These are phyloP conservation scores for Rhynchosporium secalis DNA, from an alignment of 2,329 filamentous ascomycete genomes.

Conservation along the genomic window DNA sequence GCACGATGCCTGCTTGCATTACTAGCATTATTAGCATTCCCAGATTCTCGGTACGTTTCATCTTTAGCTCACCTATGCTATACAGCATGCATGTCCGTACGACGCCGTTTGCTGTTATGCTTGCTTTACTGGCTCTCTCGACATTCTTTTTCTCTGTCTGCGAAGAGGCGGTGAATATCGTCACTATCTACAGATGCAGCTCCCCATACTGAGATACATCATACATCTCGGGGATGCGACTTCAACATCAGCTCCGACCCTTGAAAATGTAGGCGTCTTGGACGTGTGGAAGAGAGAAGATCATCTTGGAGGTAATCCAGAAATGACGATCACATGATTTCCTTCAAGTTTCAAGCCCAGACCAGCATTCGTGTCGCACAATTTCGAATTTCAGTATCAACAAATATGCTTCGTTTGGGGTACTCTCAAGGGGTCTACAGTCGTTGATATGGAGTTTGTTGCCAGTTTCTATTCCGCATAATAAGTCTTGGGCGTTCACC, in stretches of 20 bases:
- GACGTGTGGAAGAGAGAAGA: background rate
- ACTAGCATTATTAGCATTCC: slow-evolving; percentile 10
- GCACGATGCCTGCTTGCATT: slow-evolving; percentile 20
- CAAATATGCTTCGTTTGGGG: background rate
- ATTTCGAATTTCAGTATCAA: background rate
- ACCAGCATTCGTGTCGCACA: background rate
- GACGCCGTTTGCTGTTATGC: background rate
- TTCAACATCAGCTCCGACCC: background rate
- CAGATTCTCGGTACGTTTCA: slow-evolving; percentile 26
- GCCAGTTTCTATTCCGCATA: background rate
- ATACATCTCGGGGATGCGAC: background rate
- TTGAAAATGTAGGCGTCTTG: background rate
- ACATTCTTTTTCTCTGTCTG: slow-evolving; percentile 4
- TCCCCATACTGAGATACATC: background rate
- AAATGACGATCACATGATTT: slow-evolving; percentile 2
- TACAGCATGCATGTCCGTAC: slow-evolving; percentile 3
- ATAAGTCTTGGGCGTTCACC: background rate
- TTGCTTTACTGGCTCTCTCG: background rate
- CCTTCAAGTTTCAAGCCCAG: background rate
- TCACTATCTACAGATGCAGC: background rate
- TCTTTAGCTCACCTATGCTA: background rate
- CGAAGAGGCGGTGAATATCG: slow-evolving; percentile 3
- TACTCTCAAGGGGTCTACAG: background rate
- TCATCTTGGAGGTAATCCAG: too few species aligned
- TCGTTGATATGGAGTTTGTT: background rate